Evolutionary conservation across 371 early-diverging fungal genomes (phyloP), one percentile per base, ranked within the genome.

Genomic region (Entomophthora muscae): DNA sequence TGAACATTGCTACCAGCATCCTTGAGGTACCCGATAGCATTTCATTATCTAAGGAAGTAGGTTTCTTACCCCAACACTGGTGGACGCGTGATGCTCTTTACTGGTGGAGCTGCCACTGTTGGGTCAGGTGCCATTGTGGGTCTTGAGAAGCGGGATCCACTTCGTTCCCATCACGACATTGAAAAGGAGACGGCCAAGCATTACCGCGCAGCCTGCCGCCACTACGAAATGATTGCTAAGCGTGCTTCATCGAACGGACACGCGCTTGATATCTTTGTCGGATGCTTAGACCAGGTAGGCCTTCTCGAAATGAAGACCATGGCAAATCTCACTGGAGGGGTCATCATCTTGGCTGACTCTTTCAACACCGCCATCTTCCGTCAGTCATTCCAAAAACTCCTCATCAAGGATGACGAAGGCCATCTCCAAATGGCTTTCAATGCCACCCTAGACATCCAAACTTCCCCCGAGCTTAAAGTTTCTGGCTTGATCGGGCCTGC

Each of bases 91-190:
- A 89, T 99, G 84, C 69, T 99, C 29, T 99, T 99, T 78, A 78
- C 86, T 59, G 99, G 99, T 65, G 99, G 99, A 29, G 90, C 99
- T 30, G 89, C 91, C 52, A 98, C 99, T 0, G 94, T 90, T 69
- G 99, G 99, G 1, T 99, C 99, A 53, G 99, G 99, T 56, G 82
- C 87, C 75, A 89, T 98, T 53, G 94, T 98, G 0, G 85, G 94
- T 21, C 76, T 82, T 22, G 98, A 95, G 69, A 82, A 98, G 62
- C 84, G 88, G 71, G 97, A 98, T 69, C 84, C 91, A 17, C 89
- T 99, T 59, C 83, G 99, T 64, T 92, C 93, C n/a, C 95, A 94
- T 72, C 90, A 93, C 71, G 95, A 99, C 64, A 86, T 98, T 65
- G 95, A 96, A 65, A 95, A 94, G 76, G 98, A 96, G 64, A 78